phyloP scores from a whole-genome alignment of 441 rosid species.

The Populus hybrid region DNA sequence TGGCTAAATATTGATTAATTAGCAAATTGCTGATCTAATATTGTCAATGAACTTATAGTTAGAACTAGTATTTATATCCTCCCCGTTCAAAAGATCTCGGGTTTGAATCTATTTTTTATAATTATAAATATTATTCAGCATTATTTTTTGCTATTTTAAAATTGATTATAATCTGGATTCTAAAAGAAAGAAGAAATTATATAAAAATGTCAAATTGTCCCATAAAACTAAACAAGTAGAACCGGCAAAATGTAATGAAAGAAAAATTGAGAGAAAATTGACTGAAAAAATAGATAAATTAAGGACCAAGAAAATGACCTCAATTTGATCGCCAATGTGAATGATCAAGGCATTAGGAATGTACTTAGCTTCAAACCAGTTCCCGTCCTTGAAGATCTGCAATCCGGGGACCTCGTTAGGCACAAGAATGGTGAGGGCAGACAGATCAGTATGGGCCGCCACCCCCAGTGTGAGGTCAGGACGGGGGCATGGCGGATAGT shows the following conservation, averaged over 20 bases:
- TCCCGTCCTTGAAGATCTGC: slow-evolving; percentile 68
- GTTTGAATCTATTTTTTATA: too few species aligned
- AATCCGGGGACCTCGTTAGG: slow-evolving; percentile 86
- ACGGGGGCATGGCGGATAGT: slow-evolving; percentile 57
- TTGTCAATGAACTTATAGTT: too few species aligned
- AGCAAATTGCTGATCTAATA: too few species aligned
- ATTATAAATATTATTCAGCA: too few species aligned
- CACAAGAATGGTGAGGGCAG: slow-evolving; percentile 63
- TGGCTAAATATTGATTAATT: neutral
- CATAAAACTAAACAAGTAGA: too few species aligned
- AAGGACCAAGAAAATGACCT: slow-evolving; percentile 39
- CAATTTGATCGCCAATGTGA: slow-evolving; percentile 81
- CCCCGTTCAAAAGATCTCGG: too few species aligned
- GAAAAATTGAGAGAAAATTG: neutral
- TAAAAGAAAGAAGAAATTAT: neutral
- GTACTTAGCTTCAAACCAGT: slow-evolving; percentile 69
- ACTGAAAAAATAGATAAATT: neutral
- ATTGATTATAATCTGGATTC: too few species aligned
- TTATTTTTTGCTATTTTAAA: too few species aligned
- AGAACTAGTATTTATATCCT: too few species aligned
- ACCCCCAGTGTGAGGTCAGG: slow-evolving; percentile 85
- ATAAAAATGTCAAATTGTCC: too few species aligned
- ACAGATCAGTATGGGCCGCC: slow-evolving; percentile 73
- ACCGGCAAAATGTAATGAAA: too few species aligned
- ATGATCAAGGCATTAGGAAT: slow-evolving; percentile 72